A percentile compares a stretch with the other conserved stretches of the same genome.
These are phyloP conservation scores for Candida orba DNA, from an alignment of 805 yeast species.

Conservation along the genomic window DNA sequence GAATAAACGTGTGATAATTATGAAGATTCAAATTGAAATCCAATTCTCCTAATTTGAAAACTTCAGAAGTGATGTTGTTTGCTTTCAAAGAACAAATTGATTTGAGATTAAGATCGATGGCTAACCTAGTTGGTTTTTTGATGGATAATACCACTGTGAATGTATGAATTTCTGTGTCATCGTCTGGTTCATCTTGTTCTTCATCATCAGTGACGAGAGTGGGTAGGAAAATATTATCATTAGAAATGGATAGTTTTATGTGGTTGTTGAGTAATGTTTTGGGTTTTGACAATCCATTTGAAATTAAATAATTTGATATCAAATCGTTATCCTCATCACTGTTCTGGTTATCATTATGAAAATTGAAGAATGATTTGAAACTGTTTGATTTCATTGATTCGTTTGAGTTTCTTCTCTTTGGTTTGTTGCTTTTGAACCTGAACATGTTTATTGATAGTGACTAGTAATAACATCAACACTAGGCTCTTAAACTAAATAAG, in stretches of 20 bases:
- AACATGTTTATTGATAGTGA: too few species aligned
- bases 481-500: too few species aligned
- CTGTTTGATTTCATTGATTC: constrained; percentile 2
- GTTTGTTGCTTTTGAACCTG: too few species aligned
- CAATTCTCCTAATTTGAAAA: constrained; percentile 5
- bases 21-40: constrained; percentile 2
- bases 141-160: constrained; percentile 5
- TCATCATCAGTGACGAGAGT: constrained; percentile 7
- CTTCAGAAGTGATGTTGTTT: not conserved
- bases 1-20: constrained; percentile 5
- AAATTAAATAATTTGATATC: not conserved
- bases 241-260: constrained; percentile 1
- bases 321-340: not conserved
- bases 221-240: constrained; percentile 6
- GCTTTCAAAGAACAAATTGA: constrained; percentile 2
- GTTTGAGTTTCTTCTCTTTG: constrained; percentile 3
- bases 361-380: too few species aligned
- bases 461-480: too few species aligned
- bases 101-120: constrained; percentile 5
- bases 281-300: constrained; percentile 1
- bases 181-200: constrained; percentile 2
- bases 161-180: constrained; percentile 2
- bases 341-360: not conserved
- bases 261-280: constrained; percentile 1
- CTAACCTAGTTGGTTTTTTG: constrained; percentile 6